Evolutionary conservation across 345 rosid species (phyloP), one percentile per base, ranked within the genome.

Genomic region (Sapria himalayana): DNA sequence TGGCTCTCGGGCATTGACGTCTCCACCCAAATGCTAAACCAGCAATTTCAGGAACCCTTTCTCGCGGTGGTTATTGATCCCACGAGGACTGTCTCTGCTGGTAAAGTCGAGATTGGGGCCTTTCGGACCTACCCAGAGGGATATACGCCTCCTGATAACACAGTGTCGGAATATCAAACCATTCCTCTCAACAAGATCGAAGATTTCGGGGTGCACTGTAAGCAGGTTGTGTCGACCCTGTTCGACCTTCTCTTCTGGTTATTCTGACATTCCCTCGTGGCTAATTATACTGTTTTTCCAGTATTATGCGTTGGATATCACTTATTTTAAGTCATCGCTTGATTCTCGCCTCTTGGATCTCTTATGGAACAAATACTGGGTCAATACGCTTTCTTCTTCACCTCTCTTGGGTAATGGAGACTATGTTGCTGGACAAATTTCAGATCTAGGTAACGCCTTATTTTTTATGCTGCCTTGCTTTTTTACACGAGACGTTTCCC

Each of bases 1-100:
- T 91, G 99, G 99, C 93, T 91, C 14, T 91, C 99, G 0, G 99
- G 99, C 27, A 91, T 84, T 31, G 99, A 91, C 58, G 99, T 91
- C 9, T 75, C 99, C 0, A 91, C 99, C 0, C 99, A 91, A 62
- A 91, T 84, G 99, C 74, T 78, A 41, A 91, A 91, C 63, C 99
- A 84, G 53, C 96, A 84, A 52, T 84, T 48, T 56, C 99, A 91
- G 57, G 99, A 91, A 37, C 99, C 96, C 1, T 91, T 91, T 63
- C 62, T 91, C 49, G 99, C 93, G 6, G 96, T 91, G 37, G 99
- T 91, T 29, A 84, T 91, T 27, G 96, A 91, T 60, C 99, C 99
- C 6, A 91, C 96, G 8, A 80, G 99, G 72, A 91, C 99, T 51
- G 96, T 84, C 36, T 84, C 99, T 3, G 99, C 99, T 60, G 99